phyloP scores from a whole-genome alignment of 2,329 filamentous ascomycete genomes.

The Meredithiella fracta region DNA sequence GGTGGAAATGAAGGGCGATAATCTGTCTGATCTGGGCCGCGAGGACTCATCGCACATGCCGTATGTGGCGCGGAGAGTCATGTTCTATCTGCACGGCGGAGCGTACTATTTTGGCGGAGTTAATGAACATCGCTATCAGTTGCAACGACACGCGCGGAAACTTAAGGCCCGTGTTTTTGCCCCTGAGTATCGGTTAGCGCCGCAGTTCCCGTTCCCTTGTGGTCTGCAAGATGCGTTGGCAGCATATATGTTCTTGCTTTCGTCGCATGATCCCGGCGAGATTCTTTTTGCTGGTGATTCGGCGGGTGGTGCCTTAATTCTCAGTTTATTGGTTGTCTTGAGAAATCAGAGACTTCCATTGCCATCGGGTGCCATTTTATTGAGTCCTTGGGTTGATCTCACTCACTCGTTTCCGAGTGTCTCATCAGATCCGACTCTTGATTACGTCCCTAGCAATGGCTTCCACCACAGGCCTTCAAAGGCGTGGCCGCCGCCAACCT shows the following conservation, averaged over 20 bases:
- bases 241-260: constrained; percentile 69
- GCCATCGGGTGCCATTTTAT: constrained; percentile 75
- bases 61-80: constrained; percentile 40
- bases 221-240: constrained; percentile 80
- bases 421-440: constrained; percentile 51
- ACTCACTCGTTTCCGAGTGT: constrained; percentile 92
- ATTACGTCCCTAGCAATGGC: constrained; percentile 77
- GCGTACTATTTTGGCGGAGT: constrained; percentile 93
- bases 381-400: constrained; percentile 91
- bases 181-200: constrained; percentile 70
- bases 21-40: constrained; percentile 21
- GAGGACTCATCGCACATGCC: constrained; percentile 38
- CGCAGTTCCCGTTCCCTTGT: constrained; percentile 92
- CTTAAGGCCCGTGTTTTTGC: constrained; percentile 80
- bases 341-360: constrained; percentile 70
- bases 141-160: constrained; percentile 90
- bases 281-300: constrained; percentile 86
- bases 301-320: constrained; percentile 77
- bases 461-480: constrained; percentile 81
- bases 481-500: constrained; percentile 84
- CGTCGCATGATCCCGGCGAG: constrained; percentile 57
- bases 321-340: constrained; percentile 63
- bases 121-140: constrained; percentile 93
- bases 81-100: constrained; percentile 88
- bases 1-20: constrained; percentile 87